These are phyloP conservation scores for Aureobasidium mangrovei DNA, from an alignment of 2,329 filamentous ascomycete genomes.

Conservation along the genomic window DNA sequence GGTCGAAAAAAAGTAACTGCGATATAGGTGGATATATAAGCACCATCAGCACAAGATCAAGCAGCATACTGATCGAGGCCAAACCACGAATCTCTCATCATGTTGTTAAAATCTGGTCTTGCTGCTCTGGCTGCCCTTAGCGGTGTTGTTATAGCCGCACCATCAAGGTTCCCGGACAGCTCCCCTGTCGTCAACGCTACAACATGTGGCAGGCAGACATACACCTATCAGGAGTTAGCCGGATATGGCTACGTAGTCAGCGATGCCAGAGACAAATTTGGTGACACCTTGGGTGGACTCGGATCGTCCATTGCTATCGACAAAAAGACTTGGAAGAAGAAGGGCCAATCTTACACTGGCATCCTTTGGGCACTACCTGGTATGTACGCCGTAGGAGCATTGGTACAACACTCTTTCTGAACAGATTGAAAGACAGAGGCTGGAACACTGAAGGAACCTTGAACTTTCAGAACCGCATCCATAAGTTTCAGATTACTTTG, in stretches of 20 bases:
- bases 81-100: background rate
- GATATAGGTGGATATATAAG: too few relatives aligned
- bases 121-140: background rate
- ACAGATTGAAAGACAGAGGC: constrained; percentile 45
- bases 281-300: constrained; percentile 59
- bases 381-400: background rate
- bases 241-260: constrained; percentile 56
- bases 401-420: constrained; percentile 12
- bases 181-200: constrained; percentile 36
- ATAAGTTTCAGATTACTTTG: constrained; percentile 57
- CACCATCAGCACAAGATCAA: too few relatives aligned
- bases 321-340: constrained; percentile 49
- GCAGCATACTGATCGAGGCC: too few relatives aligned
- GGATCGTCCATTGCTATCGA: constrained; percentile 60
- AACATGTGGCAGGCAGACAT: constrained; percentile 52
- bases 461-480: constrained; percentile 59
- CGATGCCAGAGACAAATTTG: constrained; percentile 55
- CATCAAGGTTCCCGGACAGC: background rate
- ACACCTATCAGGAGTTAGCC: constrained; percentile 57
- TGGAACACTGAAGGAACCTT: constrained; percentile 67
- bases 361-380: constrained; percentile 52
- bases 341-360: constrained; percentile 47
- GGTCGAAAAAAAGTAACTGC: too few relatives aligned
- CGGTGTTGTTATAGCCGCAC: background rate
- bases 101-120: constrained; percentile 4